Evolutionary conservation across 176 grass and related monocot genomes (phyloP).

Genomic region (Cenchrus fungigraminus): DNA sequence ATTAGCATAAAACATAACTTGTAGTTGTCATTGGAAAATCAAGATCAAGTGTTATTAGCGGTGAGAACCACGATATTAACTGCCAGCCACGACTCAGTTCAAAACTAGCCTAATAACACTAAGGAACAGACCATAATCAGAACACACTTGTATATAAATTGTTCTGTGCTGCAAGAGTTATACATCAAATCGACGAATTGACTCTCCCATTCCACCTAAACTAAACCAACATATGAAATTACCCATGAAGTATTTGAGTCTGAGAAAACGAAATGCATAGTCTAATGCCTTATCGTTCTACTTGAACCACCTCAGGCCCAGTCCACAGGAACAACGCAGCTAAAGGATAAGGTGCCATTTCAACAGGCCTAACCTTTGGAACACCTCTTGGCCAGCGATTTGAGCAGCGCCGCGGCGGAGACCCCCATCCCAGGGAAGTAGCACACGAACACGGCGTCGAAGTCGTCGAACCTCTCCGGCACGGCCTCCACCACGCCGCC

Average conservation of each 20-base stretch:
- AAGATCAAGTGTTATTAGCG: neutral
- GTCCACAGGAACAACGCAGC: neutral
- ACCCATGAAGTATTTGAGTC: neutral
- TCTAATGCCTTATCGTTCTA: constrained; percentile 7
- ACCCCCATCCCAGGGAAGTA: constrained; percentile 92
- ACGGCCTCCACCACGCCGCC: constrained; percentile 67
- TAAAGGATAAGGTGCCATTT: constrained; percentile 31
- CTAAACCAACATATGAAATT: neutral
- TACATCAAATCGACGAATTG: neutral
- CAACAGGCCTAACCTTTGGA: constrained; percentile 53
- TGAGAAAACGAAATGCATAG: neutral
- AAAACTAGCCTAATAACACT: neutral
- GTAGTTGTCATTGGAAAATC: neutral
- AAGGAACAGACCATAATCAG: neutral
- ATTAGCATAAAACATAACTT: neutral
- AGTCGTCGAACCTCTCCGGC: constrained; percentile 69
- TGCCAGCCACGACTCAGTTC: neutral
- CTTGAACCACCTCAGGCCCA: too few species aligned
- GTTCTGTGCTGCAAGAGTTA: neutral
- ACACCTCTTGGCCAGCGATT: constrained; percentile 55
- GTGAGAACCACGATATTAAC: neutral
- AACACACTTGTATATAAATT: neutral
- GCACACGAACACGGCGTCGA: constrained; percentile 78
- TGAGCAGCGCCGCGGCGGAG: constrained; percentile 59
- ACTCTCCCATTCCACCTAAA: constrained; percentile 2